A percentile compares a stretch with the other conserved stretches of the same genome.
phyloP scores from a whole-genome alignment of 495 filamentous ascomycete genomes.

The Penicillium odoratum region DNA sequence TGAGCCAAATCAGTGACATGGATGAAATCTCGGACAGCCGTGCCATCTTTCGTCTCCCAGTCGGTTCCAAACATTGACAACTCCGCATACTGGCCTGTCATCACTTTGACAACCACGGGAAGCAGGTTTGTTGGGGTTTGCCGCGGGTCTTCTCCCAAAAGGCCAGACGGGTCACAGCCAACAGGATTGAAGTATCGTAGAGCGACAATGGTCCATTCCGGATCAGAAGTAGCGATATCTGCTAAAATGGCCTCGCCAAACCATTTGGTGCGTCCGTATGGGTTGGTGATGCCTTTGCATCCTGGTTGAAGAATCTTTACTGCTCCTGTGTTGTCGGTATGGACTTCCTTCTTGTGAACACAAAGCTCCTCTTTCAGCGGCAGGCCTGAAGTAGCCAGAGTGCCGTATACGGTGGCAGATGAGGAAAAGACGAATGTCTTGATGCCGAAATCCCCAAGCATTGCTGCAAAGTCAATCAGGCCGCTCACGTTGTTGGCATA shows the following conservation, averaged over 20 bases:
- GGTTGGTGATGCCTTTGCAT: constrained; percentile 58
- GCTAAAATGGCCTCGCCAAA: constrained; percentile 66
- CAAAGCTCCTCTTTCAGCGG: constrained; percentile 62
- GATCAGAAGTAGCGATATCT: constrained; percentile 57
- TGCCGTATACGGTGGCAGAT: constrained; percentile 66
- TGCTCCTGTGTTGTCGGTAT: constrained; percentile 32
- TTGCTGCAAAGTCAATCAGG: constrained; percentile 57
- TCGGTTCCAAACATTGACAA: constrained; percentile 63
- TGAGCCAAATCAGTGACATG: constrained; percentile 66
- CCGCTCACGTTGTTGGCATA: constrained; percentile 68
- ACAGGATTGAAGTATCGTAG: constrained; percentile 70
- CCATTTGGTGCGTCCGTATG: constrained; percentile 67
- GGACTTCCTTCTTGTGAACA: constrained; percentile 51
- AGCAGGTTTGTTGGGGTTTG: constrained; percentile 63
- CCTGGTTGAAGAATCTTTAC: constrained; percentile 38
- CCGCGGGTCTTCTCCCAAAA: constrained; percentile 65
- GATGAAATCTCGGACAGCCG: constrained; percentile 58
- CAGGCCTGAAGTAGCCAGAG: constrained; percentile 50
- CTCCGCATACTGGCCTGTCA: constrained; percentile 52
- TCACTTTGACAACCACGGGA: constrained; percentile 59
- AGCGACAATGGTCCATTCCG: constrained; percentile 60
- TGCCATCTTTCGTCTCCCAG: constrained; percentile 65
- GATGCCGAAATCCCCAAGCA: constrained; percentile 57
- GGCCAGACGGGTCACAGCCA: constrained; percentile 62
- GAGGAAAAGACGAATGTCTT: constrained; percentile 68